Conservation (phyloP, 2,329 filamentous ascomycete species). For the Basipetospora chlamydospora region DNA sequence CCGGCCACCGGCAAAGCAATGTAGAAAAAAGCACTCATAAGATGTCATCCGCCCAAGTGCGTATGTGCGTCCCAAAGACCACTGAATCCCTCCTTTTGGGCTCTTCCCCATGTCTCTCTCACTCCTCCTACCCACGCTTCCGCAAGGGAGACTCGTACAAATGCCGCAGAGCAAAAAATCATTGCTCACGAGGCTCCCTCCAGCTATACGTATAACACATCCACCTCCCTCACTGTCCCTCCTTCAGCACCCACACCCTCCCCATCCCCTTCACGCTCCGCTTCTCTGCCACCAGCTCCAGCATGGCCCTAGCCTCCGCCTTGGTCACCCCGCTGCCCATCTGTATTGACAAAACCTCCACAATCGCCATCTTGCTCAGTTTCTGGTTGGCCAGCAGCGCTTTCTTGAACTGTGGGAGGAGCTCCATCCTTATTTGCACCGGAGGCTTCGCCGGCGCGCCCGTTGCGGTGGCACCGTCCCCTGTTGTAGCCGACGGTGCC, state of each 20-base stretch:
- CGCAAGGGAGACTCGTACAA: no score
- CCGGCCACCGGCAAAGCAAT: no score
- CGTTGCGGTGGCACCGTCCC: no score
- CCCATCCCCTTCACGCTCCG: conserved; percentile 17
- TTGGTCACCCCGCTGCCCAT: conserved; percentile 23
- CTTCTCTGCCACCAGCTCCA: conserved; percentile 25
- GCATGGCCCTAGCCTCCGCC: conserved; percentile 25
- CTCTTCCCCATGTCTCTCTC: no score
- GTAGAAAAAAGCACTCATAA: no score
- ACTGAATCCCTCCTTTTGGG: no score
- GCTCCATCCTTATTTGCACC: conserved; percentile 15
- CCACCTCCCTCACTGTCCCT: conserved; percentile 11
- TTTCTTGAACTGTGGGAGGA: conserved; percentile 26
- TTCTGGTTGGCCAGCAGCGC: conserved; percentile 24
- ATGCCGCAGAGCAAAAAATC: no score
- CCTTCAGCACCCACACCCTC: conserved; percentile 25
- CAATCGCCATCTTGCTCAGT: conserved; percentile 24
- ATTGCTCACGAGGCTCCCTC: no score
- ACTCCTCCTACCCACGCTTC: no score
- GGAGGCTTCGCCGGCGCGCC: conserved; percentile 14
- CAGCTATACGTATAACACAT: no score
- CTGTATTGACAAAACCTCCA: conserved; percentile 24
- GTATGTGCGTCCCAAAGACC: no score
- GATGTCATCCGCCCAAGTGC: no score
- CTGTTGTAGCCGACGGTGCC: not conserved